phyloP scores from a whole-genome alignment of 1,284 basidiomycete genomes.

The Volvariella surrecta region DNA sequence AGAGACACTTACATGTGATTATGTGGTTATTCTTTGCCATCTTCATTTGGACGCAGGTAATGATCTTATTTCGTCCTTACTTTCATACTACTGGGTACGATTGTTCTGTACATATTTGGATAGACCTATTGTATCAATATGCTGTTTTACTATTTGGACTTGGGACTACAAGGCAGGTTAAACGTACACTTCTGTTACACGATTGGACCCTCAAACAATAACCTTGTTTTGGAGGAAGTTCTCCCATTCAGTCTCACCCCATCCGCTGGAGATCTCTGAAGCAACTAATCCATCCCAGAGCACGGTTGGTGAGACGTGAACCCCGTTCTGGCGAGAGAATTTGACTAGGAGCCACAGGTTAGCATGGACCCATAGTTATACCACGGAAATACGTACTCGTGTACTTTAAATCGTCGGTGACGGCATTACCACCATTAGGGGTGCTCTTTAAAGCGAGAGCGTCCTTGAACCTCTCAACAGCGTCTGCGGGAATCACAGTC shows the following conservation, averaged over 20 bases:
- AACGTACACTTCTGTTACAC: no score
- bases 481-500: conserved; percentile 37
- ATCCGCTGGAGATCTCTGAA: conserved; percentile 74
- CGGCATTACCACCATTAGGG: conserved; percentile 68
- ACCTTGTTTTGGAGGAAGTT: conserved; percentile 72
- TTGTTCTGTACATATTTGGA: no score
- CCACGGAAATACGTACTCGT: conserved; percentile 40
- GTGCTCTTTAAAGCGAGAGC: conserved; percentile 53
- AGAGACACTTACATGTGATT: no score
- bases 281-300: conserved; percentile 83
- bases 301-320: conserved; percentile 88
- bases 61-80: no score
- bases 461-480: conserved; percentile 47
- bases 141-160: no score
- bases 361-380: not conserved
- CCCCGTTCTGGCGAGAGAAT: conserved; percentile 83
- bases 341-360: conserved; percentile 48
- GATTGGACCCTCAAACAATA: conserved; percentile 24
- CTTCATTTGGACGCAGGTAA: no score
- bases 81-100: no score
- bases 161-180: no score
- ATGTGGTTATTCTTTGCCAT: no score
- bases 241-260: conserved; percentile 80
- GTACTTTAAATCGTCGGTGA: conserved; percentile 84
- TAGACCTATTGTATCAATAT: no score